Evolutionary conservation across 1,139 yeast genomes (phyloP).

Genomic region (Magnusiomyces suaveolens): DNA sequence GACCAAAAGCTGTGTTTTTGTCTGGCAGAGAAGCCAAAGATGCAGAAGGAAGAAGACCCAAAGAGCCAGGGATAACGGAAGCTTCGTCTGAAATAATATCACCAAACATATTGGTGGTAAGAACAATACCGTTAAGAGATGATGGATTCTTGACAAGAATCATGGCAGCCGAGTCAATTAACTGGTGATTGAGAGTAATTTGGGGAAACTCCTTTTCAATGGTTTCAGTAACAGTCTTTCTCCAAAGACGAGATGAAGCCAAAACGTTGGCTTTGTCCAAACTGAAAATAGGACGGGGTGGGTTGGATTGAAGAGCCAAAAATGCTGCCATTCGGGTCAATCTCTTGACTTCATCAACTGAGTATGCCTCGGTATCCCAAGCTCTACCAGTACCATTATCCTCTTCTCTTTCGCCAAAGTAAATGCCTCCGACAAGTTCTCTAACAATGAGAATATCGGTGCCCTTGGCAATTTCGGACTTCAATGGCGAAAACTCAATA

Average conservation of each 20-base stretch:
- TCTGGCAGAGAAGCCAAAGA: conserved; percentile 93
- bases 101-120: conserved; percentile 95
- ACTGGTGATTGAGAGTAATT: conserved; percentile 76
- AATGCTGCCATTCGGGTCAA: conserved; percentile 92
- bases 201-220: conserved; percentile 83
- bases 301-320: conserved; percentile 83
- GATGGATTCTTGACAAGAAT: conserved; percentile 85
- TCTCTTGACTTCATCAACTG: conserved; percentile 84
- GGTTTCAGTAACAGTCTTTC: conserved; percentile 81
- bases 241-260: conserved; percentile 94
- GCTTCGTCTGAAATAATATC: conserved; percentile 97
- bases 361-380: conserved; percentile 86
- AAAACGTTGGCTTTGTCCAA: conserved; percentile 94
- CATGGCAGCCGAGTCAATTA: conserved; percentile 98
- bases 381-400: conserved; percentile 81
- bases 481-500: conserved; percentile 78
- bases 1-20: conserved; percentile 84
- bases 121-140: conserved; percentile 69
- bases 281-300: conserved; percentile 65
- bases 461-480: conserved; percentile 73
- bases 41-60: conserved; percentile 92
- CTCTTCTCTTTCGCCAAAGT: conserved; percentile 91
- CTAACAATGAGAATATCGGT: conserved; percentile 88
- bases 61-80: conserved; percentile 92
- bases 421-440: conserved; percentile 95